Conservation (phyloP, 2,329 filamentous ascomycete species). For the Colletotrichum camelliae region DNA sequence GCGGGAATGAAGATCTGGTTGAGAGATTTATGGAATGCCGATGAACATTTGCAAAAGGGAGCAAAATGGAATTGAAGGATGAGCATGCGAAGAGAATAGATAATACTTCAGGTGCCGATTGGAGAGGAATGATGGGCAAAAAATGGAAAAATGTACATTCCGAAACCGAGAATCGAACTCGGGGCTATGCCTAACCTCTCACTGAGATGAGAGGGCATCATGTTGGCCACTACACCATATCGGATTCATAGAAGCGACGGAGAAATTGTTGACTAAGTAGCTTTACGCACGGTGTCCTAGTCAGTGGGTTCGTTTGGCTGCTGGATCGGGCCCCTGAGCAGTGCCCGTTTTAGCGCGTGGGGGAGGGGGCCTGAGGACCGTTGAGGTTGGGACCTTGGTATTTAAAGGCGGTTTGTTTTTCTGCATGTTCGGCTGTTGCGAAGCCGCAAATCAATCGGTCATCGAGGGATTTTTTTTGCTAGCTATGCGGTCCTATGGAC, state of each 20-base stretch:
- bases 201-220: background rate
- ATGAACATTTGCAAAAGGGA: background rate
- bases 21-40: background rate
- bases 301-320: too few species aligned
- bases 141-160: background rate
- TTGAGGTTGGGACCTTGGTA: too few species aligned
- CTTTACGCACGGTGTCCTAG: background rate
- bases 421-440: too few species aligned
- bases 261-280: fast-evolving
- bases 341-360: background rate
- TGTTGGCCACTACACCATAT: constrained; percentile 13
- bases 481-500: too few species aligned
- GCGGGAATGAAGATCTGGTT: background rate
- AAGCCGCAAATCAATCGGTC: too few species aligned
- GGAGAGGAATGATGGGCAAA: background rate
- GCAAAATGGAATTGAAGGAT: background rate
- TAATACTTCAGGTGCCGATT: too few species aligned
- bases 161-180: constrained; percentile 10
- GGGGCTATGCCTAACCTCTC: background rate
- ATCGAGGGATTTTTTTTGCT: too few species aligned
- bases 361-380: too few species aligned
- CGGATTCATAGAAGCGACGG: fast-evolving
- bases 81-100: too few species aligned
- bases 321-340: too few species aligned
- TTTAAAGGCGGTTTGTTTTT: too few species aligned